These are phyloP conservation scores for Biscutella laevigata DNA, from an alignment of 441 rosid species.

Conservation along the genomic window DNA sequence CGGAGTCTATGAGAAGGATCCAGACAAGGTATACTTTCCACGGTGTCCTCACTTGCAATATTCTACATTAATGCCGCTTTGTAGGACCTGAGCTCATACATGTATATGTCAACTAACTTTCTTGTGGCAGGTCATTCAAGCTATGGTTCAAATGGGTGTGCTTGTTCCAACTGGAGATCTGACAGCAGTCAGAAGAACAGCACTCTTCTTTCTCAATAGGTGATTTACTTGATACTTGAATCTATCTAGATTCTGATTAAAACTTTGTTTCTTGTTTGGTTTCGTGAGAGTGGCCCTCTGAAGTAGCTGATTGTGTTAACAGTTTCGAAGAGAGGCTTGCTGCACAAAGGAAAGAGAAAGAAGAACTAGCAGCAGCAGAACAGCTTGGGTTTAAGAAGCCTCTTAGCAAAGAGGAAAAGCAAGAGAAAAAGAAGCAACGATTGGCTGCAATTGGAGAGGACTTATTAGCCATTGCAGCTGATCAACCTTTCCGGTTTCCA, in stretches of 20 bases:
- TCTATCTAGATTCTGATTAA: not conserved
- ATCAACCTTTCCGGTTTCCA: slow-evolving; percentile 97
- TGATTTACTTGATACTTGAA: slow-evolving; percentile 16
- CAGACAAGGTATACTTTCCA: slow-evolving; percentile 60
- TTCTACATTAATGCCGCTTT: slow-evolving; percentile 2
- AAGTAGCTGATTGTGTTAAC: slow-evolving; percentile 16
- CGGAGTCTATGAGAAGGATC: slow-evolving; percentile 91
- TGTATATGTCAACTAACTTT: slow-evolving; percentile 1
- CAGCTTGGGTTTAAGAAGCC: slow-evolving; percentile 92
- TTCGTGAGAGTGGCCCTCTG: not conserved
- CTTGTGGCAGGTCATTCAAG: slow-evolving; percentile 65
- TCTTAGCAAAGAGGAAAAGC: slow-evolving; percentile 76
- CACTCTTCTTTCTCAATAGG: slow-evolving; percentile 93
- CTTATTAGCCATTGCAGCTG: slow-evolving; percentile 87
- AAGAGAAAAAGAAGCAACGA: slow-evolving; percentile 93
- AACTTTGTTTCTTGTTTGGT: not conserved
- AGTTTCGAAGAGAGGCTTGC: slow-evolving; percentile 96
- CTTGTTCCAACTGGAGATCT: slow-evolving; percentile 97
- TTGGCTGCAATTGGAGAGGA: slow-evolving; percentile 99
- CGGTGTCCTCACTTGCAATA: not conserved
- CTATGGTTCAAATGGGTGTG: slow-evolving; percentile 99
- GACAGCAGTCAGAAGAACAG: slow-evolving; percentile 94
- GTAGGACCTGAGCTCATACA: slow-evolving; percentile 15
- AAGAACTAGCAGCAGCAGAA: slow-evolving; percentile 56
- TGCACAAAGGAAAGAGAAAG: slow-evolving; percentile 86